Conservation (phyloP, 1,284 basidiomycete genomes). For the Boletus subluridellus region DNA sequence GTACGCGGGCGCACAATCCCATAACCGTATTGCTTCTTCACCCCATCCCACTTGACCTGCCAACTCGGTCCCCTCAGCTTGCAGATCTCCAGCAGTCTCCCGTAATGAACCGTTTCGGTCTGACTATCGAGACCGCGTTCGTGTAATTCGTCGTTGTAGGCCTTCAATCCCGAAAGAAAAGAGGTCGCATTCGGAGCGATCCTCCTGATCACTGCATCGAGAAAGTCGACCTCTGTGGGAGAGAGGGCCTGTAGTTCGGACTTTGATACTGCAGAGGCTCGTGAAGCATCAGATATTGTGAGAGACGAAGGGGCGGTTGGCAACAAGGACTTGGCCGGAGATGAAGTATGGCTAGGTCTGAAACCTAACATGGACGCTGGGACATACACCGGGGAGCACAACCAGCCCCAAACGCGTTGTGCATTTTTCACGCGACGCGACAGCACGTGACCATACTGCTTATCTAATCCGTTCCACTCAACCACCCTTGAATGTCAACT, state of each 20-base stretch:
- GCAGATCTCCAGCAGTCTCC: constrained; percentile 72
- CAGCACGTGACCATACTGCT: constrained; percentile 27
- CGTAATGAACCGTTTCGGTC: constrained; percentile 74
- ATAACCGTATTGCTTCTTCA: constrained; percentile 57
- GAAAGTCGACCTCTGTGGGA: constrained; percentile 59
- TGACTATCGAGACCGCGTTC: constrained; percentile 73
- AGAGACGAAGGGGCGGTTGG: constrained; percentile 9
- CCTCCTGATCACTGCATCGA: constrained; percentile 68
- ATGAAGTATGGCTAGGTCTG: constrained; percentile 31
- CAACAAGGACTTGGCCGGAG: constrained; percentile 27
- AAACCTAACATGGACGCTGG: constrained; percentile 29
- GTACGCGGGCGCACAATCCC: constrained; percentile 12
- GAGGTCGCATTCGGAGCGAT: constrained; percentile 63
- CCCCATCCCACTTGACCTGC: constrained; percentile 70
- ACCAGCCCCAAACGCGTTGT: constrained; percentile 8
- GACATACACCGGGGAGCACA: background rate
- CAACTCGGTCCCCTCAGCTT: constrained; percentile 72
- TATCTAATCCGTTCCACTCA: constrained; percentile 19
- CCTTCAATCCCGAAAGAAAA: constrained; percentile 74
- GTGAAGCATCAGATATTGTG: constrained; percentile 42
- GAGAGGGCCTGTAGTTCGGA: constrained; percentile 61
- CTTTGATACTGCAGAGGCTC: constrained; percentile 43
- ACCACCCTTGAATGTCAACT: background rate
- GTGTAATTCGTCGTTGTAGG: constrained; percentile 71
- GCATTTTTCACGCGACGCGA: constrained; percentile 27